Conservation (phyloP, 2,329 filamentous ascomycete species). For the Neoscytalidium dimidiatum region DNA sequence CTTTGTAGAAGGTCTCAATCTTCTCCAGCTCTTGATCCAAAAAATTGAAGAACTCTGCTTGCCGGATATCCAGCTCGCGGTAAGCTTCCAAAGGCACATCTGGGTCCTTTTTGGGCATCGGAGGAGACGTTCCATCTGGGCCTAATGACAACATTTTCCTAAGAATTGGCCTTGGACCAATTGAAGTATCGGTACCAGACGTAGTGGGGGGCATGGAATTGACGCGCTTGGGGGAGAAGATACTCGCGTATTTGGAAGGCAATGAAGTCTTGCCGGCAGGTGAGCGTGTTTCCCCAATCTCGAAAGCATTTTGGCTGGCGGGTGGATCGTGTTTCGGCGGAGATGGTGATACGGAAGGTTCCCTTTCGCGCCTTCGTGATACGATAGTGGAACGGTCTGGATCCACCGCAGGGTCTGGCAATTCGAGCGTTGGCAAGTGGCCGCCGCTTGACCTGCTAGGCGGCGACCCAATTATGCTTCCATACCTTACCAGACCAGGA, state of each 20-base stretch:
- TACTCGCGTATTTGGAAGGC: constrained; percentile 35
- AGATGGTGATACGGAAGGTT: constrained; percentile 26
- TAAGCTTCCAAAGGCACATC: constrained; percentile 58
- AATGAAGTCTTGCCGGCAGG: constrained; percentile 31
- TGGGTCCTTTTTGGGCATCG: constrained; percentile 34
- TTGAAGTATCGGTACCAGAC: neutral
- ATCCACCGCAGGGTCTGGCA: constrained; percentile 64
- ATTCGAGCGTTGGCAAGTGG: constrained; percentile 54
- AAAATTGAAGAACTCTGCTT: constrained; percentile 85
- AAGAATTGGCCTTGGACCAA: constrained; percentile 36
- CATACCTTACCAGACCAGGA: constrained; percentile 55
- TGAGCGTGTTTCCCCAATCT: constrained; percentile 44
- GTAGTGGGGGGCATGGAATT: constrained; percentile 40
- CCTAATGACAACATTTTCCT: constrained; percentile 46
- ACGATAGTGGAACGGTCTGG: constrained; percentile 31
- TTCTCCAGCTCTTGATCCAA: constrained; percentile 85
- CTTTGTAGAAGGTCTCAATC: constrained; percentile 84
- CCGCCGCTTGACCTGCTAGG: constrained; percentile 10
- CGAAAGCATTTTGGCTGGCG: constrained; percentile 41
- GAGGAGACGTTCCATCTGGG: constrained; percentile 33
- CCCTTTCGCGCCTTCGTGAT: constrained; percentile 21
- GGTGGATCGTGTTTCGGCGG: neutral
- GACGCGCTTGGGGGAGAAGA: constrained; percentile 43
- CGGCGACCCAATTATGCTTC: constrained; percentile 58
- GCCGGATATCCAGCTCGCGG: constrained; percentile 68